A percentile compares a stretch with the other conserved stretches of the same genome.
These are phyloP conservation scores for Trichomonascaceae sp. DNA, from an alignment of 1,139 yeast genomes.

Conservation along the genomic window DNA sequence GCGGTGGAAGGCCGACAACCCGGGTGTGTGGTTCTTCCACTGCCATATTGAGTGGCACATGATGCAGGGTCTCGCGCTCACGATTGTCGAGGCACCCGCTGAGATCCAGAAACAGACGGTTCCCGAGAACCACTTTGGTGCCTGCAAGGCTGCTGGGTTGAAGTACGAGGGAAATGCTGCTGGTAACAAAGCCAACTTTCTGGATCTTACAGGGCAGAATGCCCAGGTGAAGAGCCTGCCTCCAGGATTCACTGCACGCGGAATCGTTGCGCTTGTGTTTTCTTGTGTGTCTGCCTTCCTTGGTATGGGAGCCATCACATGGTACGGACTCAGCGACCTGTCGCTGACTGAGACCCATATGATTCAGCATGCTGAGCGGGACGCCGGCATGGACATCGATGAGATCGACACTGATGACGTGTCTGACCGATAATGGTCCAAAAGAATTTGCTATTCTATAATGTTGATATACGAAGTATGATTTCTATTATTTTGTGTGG, in stretches of 20 bases:
- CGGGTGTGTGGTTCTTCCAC: slow-evolving; percentile 91
- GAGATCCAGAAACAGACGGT: slow-evolving; percentile 35
- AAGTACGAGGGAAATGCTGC: slow-evolving; percentile 73
- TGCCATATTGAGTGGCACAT: slow-evolving; percentile 94
- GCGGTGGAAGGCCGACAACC: slow-evolving; percentile 68
- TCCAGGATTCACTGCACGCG: slow-evolving; percentile 76
- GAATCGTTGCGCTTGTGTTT: slow-evolving; percentile 75
- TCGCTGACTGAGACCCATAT: slow-evolving; percentile 13
- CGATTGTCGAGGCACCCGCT: slow-evolving; percentile 63
- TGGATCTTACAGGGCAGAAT: slow-evolving; percentile 61
- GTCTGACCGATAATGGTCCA: no score
- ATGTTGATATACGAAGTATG: no score
- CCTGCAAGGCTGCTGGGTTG: slow-evolving; percentile 43
- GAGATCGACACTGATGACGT: slow-evolving; percentile 12
- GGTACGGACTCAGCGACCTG: slow-evolving; percentile 69
- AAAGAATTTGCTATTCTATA: no score
- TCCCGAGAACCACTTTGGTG: slow-evolving; percentile 45
- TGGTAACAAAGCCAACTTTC: slow-evolving; percentile 47
- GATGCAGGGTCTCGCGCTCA: slow-evolving; percentile 69
- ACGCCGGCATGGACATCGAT: slow-evolving; percentile 13
- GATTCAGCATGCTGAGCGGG: slow-evolving; percentile 11
- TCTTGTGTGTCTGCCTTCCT: slow-evolving; percentile 67
- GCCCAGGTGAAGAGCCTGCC: slow-evolving; percentile 57
- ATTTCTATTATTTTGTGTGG: no score
- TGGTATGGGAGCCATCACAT: slow-evolving; percentile 62